phyloP scores from a whole-genome alignment of 495 filamentous ascomycete genomes.

The Penicillium soppii region DNA sequence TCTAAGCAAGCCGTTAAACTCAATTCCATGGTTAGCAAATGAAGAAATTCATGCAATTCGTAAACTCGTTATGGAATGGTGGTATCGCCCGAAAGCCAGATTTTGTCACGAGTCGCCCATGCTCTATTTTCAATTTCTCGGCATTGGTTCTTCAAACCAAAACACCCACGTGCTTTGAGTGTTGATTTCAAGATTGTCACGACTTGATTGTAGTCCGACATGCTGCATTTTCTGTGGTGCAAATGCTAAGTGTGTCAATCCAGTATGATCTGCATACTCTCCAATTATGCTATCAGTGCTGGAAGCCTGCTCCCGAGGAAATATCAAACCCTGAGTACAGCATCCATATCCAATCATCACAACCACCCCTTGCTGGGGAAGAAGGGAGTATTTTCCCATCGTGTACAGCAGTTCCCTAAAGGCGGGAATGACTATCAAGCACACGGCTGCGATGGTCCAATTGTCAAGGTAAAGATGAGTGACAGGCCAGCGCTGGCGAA shows the following conservation, averaged over 20 bases:
- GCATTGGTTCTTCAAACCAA: conserved; percentile 15
- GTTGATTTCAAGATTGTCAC: conserved; percentile 13
- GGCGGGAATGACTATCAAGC: conserved; percentile 36
- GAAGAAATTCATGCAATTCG: no score
- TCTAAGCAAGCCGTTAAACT: no score
- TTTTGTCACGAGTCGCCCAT: background rate
- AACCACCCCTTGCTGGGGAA: conserved; percentile 35
- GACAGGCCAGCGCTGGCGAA: conserved; percentile 11
- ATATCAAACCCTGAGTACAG: conserved; percentile 47
- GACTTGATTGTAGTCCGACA: conserved; percentile 29
- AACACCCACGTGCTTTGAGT: conserved; percentile 14
- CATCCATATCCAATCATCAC: conserved; percentile 40
- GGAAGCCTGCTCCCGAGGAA: conserved; percentile 34
- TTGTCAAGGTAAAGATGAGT: conserved; percentile 29
- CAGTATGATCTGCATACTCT: conserved; percentile 25
- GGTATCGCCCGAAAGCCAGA: no score
- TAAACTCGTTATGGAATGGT: no score
- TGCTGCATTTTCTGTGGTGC: conserved; percentile 34
- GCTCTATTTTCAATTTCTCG: conserved; percentile 2
- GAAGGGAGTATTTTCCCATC: conserved; percentile 43
- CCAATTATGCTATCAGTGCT: conserved; percentile 36
- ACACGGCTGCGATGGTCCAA: conserved; percentile 31
- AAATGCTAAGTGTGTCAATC: conserved; percentile 26
- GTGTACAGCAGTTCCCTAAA: conserved; percentile 42
- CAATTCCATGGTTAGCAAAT: no score